Evolutionary conservation across 2,329 filamentous ascomycete genomes (phyloP).

Genomic region (Venturia effusa): DNA sequence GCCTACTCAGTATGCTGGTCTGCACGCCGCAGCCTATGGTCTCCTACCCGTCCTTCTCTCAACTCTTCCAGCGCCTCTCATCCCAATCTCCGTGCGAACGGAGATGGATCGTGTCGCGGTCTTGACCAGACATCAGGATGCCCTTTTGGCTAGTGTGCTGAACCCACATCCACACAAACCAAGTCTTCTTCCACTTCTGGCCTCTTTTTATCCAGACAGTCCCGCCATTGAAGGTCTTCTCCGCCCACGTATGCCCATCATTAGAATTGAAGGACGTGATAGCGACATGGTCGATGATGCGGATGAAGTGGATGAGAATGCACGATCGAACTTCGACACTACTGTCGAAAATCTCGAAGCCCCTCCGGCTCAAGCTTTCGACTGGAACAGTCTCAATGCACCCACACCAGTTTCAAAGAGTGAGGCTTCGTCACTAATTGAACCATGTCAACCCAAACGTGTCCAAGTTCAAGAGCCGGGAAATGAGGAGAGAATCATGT

Average conservation of each 20-base stretch:
- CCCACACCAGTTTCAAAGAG: background rate
- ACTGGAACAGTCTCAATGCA: background rate
- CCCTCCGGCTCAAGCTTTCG: background rate
- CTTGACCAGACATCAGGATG: slow-evolving; percentile 54
- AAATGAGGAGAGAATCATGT: background rate
- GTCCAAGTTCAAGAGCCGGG: background rate
- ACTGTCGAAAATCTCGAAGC: background rate
- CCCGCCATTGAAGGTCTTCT: slow-evolving; percentile 63
- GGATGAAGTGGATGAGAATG: background rate
- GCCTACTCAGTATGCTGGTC: background rate
- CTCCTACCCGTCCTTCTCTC: slow-evolving; percentile 55
- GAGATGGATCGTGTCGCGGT: slow-evolving; percentile 76
- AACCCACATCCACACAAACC: slow-evolving; percentile 60
- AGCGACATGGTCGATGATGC: background rate
- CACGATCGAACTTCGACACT: background rate
- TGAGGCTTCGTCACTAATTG: background rate
- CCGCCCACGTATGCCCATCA: slow-evolving; percentile 26
- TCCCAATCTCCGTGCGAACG: slow-evolving; percentile 61
- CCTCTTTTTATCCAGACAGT: slow-evolving; percentile 51
- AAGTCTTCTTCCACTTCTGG: slow-evolving; percentile 72
- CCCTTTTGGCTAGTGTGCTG: slow-evolving; percentile 72
- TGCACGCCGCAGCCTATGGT: slow-evolving; percentile 39
- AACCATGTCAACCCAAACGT: background rate
- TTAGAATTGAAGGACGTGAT: slow-evolving; percentile 1
- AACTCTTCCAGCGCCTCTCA: slow-evolving; percentile 51